Evolutionary conservation across 108 stramenopile species (phyloP).

Genomic region (Pseudonitzschia delicatissima): DNA sequence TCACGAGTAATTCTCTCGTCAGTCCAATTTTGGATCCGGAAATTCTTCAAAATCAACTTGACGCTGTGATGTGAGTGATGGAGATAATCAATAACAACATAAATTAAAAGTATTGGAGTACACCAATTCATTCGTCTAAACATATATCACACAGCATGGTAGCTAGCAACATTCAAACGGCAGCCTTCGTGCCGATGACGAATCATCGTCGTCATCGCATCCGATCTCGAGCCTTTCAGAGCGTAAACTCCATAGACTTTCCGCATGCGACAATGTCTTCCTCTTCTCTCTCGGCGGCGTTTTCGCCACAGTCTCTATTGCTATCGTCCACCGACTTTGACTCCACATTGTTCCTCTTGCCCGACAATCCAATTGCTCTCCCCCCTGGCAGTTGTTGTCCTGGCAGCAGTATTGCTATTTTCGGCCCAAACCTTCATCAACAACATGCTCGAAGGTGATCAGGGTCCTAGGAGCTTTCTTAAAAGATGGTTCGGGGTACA

Average conservation of each 20-base stretch:
- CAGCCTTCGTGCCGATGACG: background rate
- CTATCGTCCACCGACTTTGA: background rate
- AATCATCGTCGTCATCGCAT: background rate
- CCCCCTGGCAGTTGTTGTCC: conserved; percentile 30
- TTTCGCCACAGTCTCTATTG: background rate
- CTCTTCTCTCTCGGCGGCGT: background rate
- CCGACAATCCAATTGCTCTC: conserved; percentile 5
- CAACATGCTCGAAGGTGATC: conserved; percentile 56
- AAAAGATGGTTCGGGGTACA: conserved; percentile 59
- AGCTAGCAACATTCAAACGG: no score
- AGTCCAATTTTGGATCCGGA: no score
- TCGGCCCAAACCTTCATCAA: conserved; percentile 66
- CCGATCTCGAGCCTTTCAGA: background rate
- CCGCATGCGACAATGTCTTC: background rate
- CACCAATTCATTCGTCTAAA: no score
- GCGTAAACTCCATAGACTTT: background rate
- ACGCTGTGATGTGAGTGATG: no score
- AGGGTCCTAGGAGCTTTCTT: conserved; percentile 72
- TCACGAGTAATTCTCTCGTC: no score
- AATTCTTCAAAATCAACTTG: no score
- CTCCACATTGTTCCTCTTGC: conserved; percentile 1
- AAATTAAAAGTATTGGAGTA: no score
- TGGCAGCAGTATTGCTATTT: conserved; percentile 42
- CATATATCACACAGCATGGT: no score
- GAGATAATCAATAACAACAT: no score